Evolutionary conservation across 2,329 filamentous ascomycete species (phyloP).

Genomic region (Ramularia endophylla): DNA sequence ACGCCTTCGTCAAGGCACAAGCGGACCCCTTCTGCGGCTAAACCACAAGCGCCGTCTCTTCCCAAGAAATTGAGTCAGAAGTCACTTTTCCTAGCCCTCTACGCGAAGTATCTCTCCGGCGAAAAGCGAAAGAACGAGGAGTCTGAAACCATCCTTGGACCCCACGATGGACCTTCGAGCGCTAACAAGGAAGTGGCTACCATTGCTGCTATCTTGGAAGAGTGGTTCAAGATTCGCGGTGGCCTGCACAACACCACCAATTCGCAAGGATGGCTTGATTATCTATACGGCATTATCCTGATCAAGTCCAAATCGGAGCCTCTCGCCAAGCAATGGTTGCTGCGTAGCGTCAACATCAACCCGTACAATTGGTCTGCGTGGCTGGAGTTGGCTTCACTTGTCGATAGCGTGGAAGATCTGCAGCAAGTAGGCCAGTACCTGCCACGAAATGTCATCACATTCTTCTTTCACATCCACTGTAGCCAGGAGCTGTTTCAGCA

Average conservation of each 20-base stretch:
- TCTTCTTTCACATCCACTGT: constrained; percentile 88
- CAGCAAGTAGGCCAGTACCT: constrained; percentile 51
- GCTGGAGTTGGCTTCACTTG: constrained; percentile 80
- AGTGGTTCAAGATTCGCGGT: constrained; percentile 67
- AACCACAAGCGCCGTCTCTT: constrained; percentile 26
- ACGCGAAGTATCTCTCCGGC: constrained; percentile 86
- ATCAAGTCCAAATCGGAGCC: constrained; percentile 86
- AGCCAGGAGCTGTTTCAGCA: constrained; percentile 90
- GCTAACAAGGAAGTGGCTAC: constrained; percentile 77
- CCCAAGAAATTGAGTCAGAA: constrained; percentile 66
- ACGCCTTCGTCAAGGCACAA: constrained; percentile 6
- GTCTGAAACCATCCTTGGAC: constrained; percentile 93
- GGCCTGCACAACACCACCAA: constrained; percentile 27
- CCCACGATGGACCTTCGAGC: constrained; percentile 78
- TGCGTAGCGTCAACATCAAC: constrained; percentile 80
- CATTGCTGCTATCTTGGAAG: constrained; percentile 69
- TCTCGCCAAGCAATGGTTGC: constrained; percentile 77
- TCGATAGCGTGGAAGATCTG: constrained; percentile 75
- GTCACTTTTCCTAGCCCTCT: constrained; percentile 84
- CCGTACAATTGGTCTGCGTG: constrained; percentile 98
- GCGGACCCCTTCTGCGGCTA: constrained; percentile 20
- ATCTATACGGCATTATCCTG: constrained; percentile 84
- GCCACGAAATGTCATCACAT: constrained; percentile 85
- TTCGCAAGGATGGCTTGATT: constrained; percentile 86
- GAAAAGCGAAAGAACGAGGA: constrained; percentile 97